A percentile compares a stretch with the other conserved stretches of the same genome.
phyloP scores from a whole-genome alignment of 192 early-diverging fungal genomes.

The Endogone sp. region DNA sequence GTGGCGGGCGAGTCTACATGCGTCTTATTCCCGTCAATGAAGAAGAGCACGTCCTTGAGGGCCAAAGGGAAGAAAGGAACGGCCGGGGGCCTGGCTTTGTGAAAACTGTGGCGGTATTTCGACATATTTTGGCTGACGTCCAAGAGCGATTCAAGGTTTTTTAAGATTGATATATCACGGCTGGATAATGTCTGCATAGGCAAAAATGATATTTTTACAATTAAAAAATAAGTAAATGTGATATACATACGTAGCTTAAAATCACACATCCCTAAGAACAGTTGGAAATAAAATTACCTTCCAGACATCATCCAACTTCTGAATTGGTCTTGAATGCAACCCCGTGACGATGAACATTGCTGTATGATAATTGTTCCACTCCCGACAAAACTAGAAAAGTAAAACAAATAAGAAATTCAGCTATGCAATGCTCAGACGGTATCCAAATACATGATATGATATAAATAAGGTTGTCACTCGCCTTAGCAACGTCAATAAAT shows the following conservation, averaged over 20 bases:
- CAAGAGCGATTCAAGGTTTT: constrained; percentile 51
- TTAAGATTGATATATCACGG: constrained; percentile 36
- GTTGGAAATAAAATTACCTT: too few species aligned
- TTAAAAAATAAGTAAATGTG: neutral
- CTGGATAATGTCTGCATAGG: constrained; percentile 31
- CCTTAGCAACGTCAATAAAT: constrained; percentile 31
- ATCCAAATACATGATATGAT: too few species aligned
- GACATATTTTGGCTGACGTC: constrained; percentile 65
- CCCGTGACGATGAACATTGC: constrained; percentile 59
- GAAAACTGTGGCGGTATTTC: constrained; percentile 50
- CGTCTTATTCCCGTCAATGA: constrained; percentile 67
- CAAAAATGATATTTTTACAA: neutral
- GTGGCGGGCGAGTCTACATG: constrained; percentile 6
- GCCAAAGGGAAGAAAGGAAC: constrained; percentile 66
- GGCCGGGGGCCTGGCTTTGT: constrained; percentile 31
- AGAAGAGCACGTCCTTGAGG: constrained; percentile 72
- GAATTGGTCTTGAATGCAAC: constrained; percentile 50
- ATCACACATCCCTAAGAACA: too few species aligned
- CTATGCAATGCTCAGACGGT: too few species aligned
- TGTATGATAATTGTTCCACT: constrained; percentile 65
- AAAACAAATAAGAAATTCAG: too few species aligned
- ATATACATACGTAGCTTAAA: too few species aligned
- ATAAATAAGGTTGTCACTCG: constrained; percentile 2
- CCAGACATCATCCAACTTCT: constrained; percentile 54
- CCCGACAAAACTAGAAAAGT: constrained; percentile 36